Conservation (phyloP, 805 yeast genomes). For the Sugiyamaella floridensis region DNA sequence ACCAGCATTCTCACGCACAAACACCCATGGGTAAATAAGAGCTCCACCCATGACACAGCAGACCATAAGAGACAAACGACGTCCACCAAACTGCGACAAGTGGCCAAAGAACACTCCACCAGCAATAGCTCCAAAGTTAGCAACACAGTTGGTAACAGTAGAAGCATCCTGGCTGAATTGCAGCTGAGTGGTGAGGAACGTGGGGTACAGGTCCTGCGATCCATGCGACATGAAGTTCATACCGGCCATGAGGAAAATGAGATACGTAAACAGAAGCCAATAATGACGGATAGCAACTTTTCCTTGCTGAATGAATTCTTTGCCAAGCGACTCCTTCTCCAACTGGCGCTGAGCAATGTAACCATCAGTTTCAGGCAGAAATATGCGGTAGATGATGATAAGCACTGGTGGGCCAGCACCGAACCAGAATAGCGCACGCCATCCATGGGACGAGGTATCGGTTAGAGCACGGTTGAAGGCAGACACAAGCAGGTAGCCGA, state of each 20-base stretch:
- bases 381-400: slow-evolving; percentile 50
- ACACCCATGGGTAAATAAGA: slow-evolving; percentile 57
- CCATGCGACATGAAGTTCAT: slow-evolving; percentile 71
- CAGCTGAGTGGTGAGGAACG: slow-evolving; percentile 50
- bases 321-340: slow-evolving; percentile 11
- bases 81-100: slow-evolving; percentile 49
- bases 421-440: slow-evolving; percentile 74
- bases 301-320: slow-evolving; percentile 26
- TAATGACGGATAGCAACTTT: slow-evolving; percentile 38
- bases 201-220: slow-evolving; percentile 67
- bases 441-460: slow-evolving; percentile 43
- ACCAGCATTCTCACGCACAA: slow-evolving; percentile 37
- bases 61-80: slow-evolving; percentile 49
- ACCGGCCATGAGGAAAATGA: slow-evolving; percentile 57
- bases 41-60: slow-evolving; percentile 52
- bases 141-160: slow-evolving; percentile 56
- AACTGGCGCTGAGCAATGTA: slow-evolving; percentile 34
- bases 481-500: slow-evolving; percentile 61
- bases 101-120: slow-evolving; percentile 62
- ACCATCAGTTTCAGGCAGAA: slow-evolving; percentile 54
- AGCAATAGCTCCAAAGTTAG: slow-evolving; percentile 58
- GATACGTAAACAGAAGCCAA: slow-evolving; percentile 55
- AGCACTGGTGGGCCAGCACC: slow-evolving; percentile 60
- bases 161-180: slow-evolving; percentile 39
- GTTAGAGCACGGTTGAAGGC: slow-evolving; percentile 57